A percentile compares a stretch with the other conserved stretches of the same genome.
Evolutionary conservation across 176 grass and related monocot species (phyloP).

Genomic region (Panicum miliaceum): DNA sequence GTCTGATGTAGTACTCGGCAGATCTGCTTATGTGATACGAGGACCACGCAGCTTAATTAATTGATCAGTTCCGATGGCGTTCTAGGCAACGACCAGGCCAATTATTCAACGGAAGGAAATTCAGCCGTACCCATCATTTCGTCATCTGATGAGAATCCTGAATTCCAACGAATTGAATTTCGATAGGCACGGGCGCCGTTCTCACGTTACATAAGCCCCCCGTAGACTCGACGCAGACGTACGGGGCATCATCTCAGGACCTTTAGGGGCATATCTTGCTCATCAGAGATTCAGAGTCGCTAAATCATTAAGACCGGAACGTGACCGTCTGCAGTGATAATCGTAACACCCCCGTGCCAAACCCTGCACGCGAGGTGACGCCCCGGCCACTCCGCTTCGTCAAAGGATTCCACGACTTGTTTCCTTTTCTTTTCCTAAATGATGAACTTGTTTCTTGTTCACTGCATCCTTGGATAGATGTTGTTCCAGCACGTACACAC

Average conservation of each 20-base stretch:
- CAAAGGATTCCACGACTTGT: not conserved
- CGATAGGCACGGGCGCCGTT: not conserved
- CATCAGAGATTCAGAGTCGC: not conserved
- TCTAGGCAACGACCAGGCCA: not conserved
- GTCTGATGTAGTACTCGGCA: not conserved
- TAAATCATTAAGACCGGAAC: not conserved
- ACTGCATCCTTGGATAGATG: not conserved
- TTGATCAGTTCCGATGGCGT: not conserved
- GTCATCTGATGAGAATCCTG: not conserved
- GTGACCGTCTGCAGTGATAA: not conserved
- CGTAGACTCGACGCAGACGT: not conserved
- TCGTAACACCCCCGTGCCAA: not conserved
- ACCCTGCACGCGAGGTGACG: not conserved
- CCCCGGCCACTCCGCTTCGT: not conserved
- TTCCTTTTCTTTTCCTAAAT: not conserved
- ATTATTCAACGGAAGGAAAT: not conserved
- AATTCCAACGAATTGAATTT: slow-evolving; percentile 1
- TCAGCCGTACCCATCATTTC: not conserved
- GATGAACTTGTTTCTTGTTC: not conserved
- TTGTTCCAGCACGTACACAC: not conserved
- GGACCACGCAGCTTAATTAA: not conserved
- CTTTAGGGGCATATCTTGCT: not conserved
- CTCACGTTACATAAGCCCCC: not conserved
- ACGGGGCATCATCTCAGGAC: not conserved
- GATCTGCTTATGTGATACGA: slow-evolving; percentile 10